A percentile compares a stretch with the other conserved stretches of the same genome.
Conservation (phyloP, 1,139 yeast genomes). For the Ogataea hybrid region DNA sequence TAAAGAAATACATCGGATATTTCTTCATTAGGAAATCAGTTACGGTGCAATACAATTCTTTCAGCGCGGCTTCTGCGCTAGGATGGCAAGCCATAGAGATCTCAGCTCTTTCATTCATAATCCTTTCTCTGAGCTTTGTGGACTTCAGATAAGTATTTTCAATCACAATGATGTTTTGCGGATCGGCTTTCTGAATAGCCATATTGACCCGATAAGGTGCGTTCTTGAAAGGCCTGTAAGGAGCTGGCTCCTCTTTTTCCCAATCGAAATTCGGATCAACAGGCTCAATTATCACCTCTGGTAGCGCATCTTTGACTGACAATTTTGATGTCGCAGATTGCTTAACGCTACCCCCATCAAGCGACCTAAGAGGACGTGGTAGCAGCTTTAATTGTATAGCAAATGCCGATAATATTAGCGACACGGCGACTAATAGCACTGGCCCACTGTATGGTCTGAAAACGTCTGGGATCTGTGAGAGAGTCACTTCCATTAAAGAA, state of each 20-base stretch:
- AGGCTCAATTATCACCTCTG: conserved; percentile 27
- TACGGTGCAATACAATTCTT: conserved; percentile 54
- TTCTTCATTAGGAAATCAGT: conserved; percentile 47
- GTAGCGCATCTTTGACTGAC: background rate
- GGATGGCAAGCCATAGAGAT: conserved; percentile 43
- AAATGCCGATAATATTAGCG: conserved; percentile 6
- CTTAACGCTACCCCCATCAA: background rate
- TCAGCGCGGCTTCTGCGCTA: conserved; percentile 45
- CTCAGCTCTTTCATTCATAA: conserved; percentile 44
- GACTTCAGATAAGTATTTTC: conserved; percentile 57
- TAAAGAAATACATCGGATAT: conserved; percentile 47
- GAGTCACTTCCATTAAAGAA: conserved; percentile 48
- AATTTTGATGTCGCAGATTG: background rate
- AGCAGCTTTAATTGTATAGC: conserved; percentile 7
- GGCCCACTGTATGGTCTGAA: conserved; percentile 8
- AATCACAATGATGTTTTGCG: conserved; percentile 64
- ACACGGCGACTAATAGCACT: conserved; percentile 4
- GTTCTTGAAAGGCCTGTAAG: conserved; percentile 60
- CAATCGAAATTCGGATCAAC: conserved; percentile 44
- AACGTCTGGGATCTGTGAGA: conserved; percentile 2
- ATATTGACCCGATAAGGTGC: conserved; percentile 64
- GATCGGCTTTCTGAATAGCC: conserved; percentile 57
- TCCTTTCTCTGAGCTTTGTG: conserved; percentile 42
- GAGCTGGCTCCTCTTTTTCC: conserved; percentile 45
- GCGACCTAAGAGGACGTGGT: conserved; percentile 1